phyloP scores from a whole-genome alignment of 1,139 yeast species.

The Geotrichum europaeum region DNA sequence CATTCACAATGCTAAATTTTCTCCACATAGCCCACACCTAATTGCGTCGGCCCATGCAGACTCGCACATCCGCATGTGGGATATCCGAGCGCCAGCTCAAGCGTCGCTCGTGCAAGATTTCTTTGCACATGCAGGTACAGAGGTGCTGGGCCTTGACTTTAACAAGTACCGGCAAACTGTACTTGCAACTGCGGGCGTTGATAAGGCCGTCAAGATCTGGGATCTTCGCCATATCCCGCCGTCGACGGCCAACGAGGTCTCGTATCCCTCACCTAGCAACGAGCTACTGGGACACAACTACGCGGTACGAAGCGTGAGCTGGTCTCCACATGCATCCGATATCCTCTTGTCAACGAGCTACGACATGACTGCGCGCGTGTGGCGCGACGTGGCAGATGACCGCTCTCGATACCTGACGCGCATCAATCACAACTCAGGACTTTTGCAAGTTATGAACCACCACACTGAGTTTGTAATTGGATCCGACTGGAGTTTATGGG shows the following conservation, averaged over 20 bases:
- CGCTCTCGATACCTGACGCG: constrained; percentile 9
- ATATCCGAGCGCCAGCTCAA: constrained; percentile 61
- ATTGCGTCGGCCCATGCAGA: constrained; percentile 75
- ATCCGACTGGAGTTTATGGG: constrained; percentile 97
- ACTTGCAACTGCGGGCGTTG: constrained; percentile 86
- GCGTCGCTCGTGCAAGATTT: constrained; percentile 44
- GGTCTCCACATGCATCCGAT: constrained; percentile 85
- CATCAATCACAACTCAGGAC: constrained; percentile 35
- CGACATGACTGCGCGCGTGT: constrained; percentile 85
- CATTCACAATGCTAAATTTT: constrained; percentile 71
- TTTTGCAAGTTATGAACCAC: constrained; percentile 52
- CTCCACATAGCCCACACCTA: constrained; percentile 76
- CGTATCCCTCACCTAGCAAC: constrained; percentile 49
- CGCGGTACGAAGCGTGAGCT: constrained; percentile 72
- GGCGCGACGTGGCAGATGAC: constrained; percentile 49
- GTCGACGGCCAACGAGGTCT: constrained; percentile 26
- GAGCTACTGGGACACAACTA: constrained; percentile 83
- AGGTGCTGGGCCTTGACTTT: constrained; percentile 77
- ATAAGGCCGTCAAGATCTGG: constrained; percentile 78
- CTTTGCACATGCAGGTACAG: constrained; percentile 73
- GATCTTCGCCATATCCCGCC: constrained; percentile 65
- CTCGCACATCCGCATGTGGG: constrained; percentile 78
- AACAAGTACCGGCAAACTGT: constrained; percentile 78
- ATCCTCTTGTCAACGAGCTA: constrained; percentile 72
- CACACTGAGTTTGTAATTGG: constrained; percentile 91